A percentile compares a stretch with the other conserved stretches of the same genome.
Conservation (phyloP, 768 basidiomycete species). For the Pulveroboletus sp. region DNA sequence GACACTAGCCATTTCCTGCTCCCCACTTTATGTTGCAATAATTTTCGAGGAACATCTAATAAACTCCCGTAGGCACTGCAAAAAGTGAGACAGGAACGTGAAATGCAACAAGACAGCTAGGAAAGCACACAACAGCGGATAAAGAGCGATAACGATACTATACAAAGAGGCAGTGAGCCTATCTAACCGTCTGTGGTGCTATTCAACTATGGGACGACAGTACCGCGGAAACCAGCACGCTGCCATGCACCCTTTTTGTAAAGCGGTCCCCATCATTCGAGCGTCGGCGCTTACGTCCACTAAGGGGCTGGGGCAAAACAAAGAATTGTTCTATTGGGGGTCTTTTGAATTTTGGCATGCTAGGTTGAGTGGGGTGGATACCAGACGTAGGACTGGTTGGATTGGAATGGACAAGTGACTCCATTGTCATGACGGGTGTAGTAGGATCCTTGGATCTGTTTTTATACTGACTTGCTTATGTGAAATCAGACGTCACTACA, state of each 20-base stretch:
- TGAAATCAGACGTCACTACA: slow-evolving; percentile 13
- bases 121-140: background rate
- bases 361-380: slow-evolving; percentile 16
- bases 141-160: slow-evolving; percentile 27
- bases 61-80: background rate
- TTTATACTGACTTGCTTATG: slow-evolving; percentile 47
- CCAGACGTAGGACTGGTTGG: slow-evolving; percentile 51
- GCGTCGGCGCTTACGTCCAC: slow-evolving; percentile 26
- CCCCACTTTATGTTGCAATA: no score
- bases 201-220: slow-evolving; percentile 16
- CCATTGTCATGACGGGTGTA: slow-evolving; percentile 50
- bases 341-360: slow-evolving; percentile 20
- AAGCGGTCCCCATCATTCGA: slow-evolving; percentile 26
- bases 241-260: slow-evolving; percentile 19
- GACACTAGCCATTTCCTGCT: no score
- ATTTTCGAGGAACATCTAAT: no score
- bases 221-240: slow-evolving; percentile 8
- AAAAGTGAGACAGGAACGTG: background rate
- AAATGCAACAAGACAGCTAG: background rate
- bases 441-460: slow-evolving; percentile 37
- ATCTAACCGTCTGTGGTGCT: background rate
- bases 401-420: slow-evolving; percentile 66
- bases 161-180: slow-evolving; percentile 17
- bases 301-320: slow-evolving; percentile 15
- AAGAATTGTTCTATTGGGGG: slow-evolving; percentile 39